A percentile compares a stretch with the other conserved stretches of the same genome.
phyloP scores from a whole-genome alignment of 768 basidiomycete species.

The Trichaptum fuscoviolaceum region DNA sequence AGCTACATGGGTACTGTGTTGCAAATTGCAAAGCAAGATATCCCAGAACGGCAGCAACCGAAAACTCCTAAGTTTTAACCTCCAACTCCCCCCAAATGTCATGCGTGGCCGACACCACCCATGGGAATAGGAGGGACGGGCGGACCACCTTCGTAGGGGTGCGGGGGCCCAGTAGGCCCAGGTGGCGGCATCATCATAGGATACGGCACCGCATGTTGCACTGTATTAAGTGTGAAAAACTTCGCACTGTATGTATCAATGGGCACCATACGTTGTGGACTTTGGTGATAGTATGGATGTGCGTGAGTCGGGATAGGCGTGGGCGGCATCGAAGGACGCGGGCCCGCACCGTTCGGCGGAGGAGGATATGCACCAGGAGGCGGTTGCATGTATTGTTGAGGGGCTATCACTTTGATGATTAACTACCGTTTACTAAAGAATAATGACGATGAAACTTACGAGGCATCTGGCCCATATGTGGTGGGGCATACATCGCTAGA shows the following conservation, averaged over 20 bases:
- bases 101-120: slow-evolving; percentile 67
- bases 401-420: slow-evolving; percentile 32
- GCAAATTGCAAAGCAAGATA: slow-evolving; percentile 1
- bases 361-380: slow-evolving; percentile 74
- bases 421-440: slow-evolving; percentile 4
- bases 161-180: slow-evolving; percentile 58
- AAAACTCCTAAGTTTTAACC: background rate
- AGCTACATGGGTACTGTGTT: slow-evolving; percentile 3
- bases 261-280: slow-evolving; percentile 65
- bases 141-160: slow-evolving; percentile 68
- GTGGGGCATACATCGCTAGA: slow-evolving; percentile 74
- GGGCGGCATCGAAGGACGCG: slow-evolving; percentile 86
- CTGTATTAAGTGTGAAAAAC: slow-evolving; percentile 38
- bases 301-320: slow-evolving; percentile 85
- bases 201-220: slow-evolving; percentile 82
- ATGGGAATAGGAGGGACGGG: slow-evolving; percentile 62
- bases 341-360: slow-evolving; percentile 72
- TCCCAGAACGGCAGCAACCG: slow-evolving; percentile 2
- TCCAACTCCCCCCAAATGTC: slow-evolving; percentile 16
- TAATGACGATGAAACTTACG: slow-evolving; percentile 47
- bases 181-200: slow-evolving; percentile 92
- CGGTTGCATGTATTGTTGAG: slow-evolving; percentile 76
- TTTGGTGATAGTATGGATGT: slow-evolving; percentile 85
- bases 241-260: slow-evolving; percentile 20
- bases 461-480: slow-evolving; percentile 84